Conservation (phyloP, 106 monocot genomes). For the Allium cepa region DNA sequence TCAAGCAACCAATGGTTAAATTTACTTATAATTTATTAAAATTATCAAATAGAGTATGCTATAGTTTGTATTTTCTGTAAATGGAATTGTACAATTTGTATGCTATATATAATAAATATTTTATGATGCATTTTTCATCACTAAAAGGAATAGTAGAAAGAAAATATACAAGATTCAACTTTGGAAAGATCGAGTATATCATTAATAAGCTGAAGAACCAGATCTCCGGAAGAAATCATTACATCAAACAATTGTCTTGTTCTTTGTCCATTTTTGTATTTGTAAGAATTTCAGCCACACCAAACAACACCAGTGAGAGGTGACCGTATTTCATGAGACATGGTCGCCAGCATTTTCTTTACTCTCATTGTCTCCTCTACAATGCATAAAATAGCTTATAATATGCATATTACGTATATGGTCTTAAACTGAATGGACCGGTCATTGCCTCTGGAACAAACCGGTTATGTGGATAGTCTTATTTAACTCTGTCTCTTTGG, state of each 20-base stretch:
- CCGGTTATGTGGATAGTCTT: constrained; percentile 73
- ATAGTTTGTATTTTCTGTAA: too few species aligned
- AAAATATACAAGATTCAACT: constrained; percentile 58
- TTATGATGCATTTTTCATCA: too few species aligned
- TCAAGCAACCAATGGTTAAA: too few species aligned
- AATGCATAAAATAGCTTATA: constrained; percentile 6
- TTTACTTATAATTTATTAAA: too few species aligned
- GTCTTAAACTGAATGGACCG: too few species aligned
- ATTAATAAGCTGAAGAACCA: too few species aligned
- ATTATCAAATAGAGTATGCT: too few species aligned
- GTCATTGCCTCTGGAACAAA: constrained; percentile 3
- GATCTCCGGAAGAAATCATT: too few species aligned
- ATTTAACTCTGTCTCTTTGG: constrained; percentile 69
- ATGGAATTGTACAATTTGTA: too few species aligned
- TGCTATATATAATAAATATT: too few species aligned
- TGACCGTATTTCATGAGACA: constrained; percentile 86
- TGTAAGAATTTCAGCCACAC: constrained; percentile 74
- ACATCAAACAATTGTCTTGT: constrained; percentile 58
- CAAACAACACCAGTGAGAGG: constrained; percentile 76
- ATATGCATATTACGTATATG: too few species aligned
- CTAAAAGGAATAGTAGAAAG: too few species aligned
- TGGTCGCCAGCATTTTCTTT: constrained; percentile 81
- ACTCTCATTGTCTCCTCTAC: constrained; percentile 82
- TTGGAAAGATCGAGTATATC: constrained; percentile 81
- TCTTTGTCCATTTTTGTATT: constrained; percentile 55